phyloP scores from a whole-genome alignment of 1,284 basidiomycete species.

The Pholiota adiposa region DNA sequence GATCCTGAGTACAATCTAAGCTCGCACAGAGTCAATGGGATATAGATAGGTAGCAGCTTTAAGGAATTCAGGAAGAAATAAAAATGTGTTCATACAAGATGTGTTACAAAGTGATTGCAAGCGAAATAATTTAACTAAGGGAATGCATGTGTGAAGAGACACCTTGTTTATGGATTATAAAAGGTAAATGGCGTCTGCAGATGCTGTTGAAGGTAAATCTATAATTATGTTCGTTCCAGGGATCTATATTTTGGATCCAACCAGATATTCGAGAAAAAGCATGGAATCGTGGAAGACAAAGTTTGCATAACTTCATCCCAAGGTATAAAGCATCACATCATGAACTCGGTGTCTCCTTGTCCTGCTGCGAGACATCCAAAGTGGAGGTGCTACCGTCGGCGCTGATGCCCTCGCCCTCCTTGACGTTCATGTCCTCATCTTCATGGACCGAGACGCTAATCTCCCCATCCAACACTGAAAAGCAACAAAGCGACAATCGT shows the following conservation, averaged over 20 bases:
- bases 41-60: no score
- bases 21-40: no score
- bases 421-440: conserved; percentile 20
- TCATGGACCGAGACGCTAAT: conserved; percentile 30
- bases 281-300: background rate
- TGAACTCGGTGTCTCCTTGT: conserved; percentile 19
- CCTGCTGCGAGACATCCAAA: conserved; percentile 17
- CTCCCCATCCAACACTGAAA: conserved; percentile 26
- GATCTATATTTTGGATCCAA: background rate
- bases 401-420: conserved; percentile 20
- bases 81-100: conserved; percentile 20
- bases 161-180: background rate
- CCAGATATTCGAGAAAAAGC: background rate
- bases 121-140: background rate
- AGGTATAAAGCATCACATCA: background rate
- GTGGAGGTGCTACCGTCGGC: background rate
- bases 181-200: background rate
- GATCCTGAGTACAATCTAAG: conserved; percentile 37
- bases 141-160: no score
- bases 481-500: conserved; percentile 20
- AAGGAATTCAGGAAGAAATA: conserved; percentile 7
- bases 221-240: no score
- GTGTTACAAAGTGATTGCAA: conserved; percentile 16
- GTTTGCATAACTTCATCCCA: background rate
- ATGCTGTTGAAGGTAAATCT: no score